These are phyloP conservation scores for Platanthera guangdongensis DNA, from an alignment of 106 monocot genomes.

Conservation along the genomic window DNA sequence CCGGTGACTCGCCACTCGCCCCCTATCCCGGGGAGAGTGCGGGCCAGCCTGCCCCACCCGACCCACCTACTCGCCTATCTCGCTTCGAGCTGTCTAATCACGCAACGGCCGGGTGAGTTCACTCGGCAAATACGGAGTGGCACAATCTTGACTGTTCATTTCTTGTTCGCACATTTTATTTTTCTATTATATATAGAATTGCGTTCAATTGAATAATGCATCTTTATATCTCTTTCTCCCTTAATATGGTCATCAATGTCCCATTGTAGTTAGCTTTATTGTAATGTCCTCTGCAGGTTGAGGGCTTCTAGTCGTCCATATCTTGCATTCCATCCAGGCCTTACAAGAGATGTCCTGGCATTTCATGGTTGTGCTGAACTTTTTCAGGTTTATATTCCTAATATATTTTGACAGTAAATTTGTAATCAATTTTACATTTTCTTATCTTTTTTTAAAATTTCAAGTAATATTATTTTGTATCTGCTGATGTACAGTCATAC, in stretches of 20 bases:
- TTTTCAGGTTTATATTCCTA: constrained; percentile 51
- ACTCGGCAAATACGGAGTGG: no score
- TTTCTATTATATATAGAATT: no score
- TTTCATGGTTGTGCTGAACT: constrained; percentile 92
- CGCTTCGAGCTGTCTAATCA: no score
- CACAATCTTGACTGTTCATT: no score
- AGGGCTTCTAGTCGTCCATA: constrained; percentile 59
- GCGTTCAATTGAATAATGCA: no score
- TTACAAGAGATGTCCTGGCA: constrained; percentile 65
- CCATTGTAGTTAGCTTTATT: no score
- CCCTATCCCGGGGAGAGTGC: no score
- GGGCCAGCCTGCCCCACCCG: no score
- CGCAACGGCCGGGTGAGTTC: no score
- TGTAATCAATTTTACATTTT: not conserved
- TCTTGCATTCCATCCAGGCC: constrained; percentile 73
- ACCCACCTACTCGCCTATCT: no score
- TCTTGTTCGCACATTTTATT: no score
- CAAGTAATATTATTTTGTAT: not conserved
- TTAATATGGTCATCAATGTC: not conserved
- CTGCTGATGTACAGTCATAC: not conserved
- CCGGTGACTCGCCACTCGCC: no score
- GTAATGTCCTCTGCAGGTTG: constrained; percentile 40
- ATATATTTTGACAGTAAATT: not conserved
- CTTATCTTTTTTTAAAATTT: not conserved
- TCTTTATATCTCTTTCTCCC: constrained; percentile 1